Base-by-base conservation (phyloP, 352 stramenopile genomes). In the Aphanomyces euteiches region DNA sequence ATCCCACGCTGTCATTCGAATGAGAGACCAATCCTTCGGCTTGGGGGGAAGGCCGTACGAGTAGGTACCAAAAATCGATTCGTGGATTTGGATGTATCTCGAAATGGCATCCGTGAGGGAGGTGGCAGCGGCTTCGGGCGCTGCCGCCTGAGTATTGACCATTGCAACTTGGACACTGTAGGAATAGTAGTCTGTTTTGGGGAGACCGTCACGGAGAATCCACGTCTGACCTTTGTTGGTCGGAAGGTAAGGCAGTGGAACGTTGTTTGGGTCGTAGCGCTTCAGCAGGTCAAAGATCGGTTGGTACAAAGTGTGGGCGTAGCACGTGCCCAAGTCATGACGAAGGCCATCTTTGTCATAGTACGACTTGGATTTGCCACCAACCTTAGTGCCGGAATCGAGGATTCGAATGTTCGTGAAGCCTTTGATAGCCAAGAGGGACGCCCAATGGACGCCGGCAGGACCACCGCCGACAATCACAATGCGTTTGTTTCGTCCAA, bases 391-490 rank as follows among this genome's bases (percentile, higher is more conserved):
- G 15, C 17, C 19, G 17, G 58, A 39, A 66, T 73, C 68, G 38
- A 64, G 54, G 28, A 73, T 64, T 15, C 56, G 28, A 21, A 73
- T 64, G 38, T 69, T 69, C 3, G 34, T 59, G 59, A 65, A 73
- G 1, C 68, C 68, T 41, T 60, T 10, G 39, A 69, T 56, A n/a
- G 37, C 28, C 19, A 73, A 28, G 7, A 64, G 66, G 34, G 66
- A 56, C 15, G 68, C 68, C 7, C 50, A 63, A 0, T 63, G 67
- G 12, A 73, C 36, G 3, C 68, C 59, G 21, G 47, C 56, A 5
- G 67, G 57, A 15, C 68, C 68, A 12, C 68, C 68, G 28, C 68
- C 68, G 47, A 73, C 53, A 64, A 73, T 73, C 36, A 56, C 68
- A n/a, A 66, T 73, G 41, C 68, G 68, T 37, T 58, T 1, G 3